These are phyloP conservation scores for Moesziomyces globuligerus DNA, from an alignment of 1,284 basidiomycete species.

Conservation along the genomic window DNA sequence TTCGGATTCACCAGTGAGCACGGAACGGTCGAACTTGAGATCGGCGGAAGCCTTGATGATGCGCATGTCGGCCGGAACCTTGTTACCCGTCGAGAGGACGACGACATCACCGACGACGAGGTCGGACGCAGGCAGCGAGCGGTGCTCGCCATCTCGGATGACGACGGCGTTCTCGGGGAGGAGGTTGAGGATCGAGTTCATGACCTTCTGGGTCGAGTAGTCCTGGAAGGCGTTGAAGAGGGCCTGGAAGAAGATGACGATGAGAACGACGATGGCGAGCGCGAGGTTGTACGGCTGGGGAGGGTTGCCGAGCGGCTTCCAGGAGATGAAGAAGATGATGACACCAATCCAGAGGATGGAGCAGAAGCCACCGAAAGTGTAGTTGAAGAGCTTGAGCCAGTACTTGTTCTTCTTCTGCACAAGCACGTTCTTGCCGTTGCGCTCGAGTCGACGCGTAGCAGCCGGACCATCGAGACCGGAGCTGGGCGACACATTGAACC, in stretches of 20 bases:
- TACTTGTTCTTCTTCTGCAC: conserved; percentile 71
- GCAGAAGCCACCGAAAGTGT: conserved; percentile 74
- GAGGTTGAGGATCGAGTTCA: conserved; percentile 72
- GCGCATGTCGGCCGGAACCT: conserved; percentile 70
- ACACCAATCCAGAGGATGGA: conserved; percentile 73
- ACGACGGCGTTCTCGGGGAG: conserved; percentile 73
- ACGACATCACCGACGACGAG: conserved; percentile 78
- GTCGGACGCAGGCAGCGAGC: conserved; percentile 74
- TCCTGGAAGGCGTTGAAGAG: conserved; percentile 71
- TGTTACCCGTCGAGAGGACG: conserved; percentile 68
- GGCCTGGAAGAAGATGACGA: conserved; percentile 69
- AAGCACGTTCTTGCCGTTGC: conserved; percentile 71
- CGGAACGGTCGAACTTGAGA: conserved; percentile 74
- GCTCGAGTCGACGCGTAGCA: conserved; percentile 70
- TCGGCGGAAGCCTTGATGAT: conserved; percentile 70
- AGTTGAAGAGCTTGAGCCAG: conserved; percentile 71
- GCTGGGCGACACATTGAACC: conserved; percentile 70
- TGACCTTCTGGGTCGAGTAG: conserved; percentile 44
- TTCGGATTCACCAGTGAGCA: conserved; percentile 75
- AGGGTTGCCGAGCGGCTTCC: conserved; percentile 72
- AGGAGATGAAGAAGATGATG: conserved; percentile 72
- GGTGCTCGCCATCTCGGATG: conserved; percentile 74
- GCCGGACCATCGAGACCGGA: conserved; percentile 72
- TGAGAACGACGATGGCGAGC: conserved; percentile 67
- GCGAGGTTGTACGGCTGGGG: conserved; percentile 72